Evolutionary conservation across 2,329 filamentous ascomycete genomes (phyloP).

Genomic region (Rachicladosporium sp.): DNA sequence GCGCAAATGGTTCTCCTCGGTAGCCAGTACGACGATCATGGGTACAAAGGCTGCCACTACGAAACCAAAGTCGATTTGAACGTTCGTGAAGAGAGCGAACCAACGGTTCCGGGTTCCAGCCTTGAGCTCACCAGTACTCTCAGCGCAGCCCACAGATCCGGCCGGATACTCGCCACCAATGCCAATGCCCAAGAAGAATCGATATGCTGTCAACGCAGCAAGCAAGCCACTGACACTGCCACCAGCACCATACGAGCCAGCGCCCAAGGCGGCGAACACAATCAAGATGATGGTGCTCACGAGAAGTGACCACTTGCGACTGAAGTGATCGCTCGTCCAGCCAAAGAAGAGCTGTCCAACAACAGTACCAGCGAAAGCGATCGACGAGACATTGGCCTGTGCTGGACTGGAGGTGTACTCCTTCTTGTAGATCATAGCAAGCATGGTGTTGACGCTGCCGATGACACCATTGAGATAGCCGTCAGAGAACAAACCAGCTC

Average conservation of each 20-base stretch:
- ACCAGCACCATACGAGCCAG: conserved; percentile 63
- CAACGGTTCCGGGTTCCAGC: conserved; percentile 71
- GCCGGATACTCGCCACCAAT: conserved; percentile 57
- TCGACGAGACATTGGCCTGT: conserved; percentile 62
- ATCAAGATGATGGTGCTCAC: conserved; percentile 73
- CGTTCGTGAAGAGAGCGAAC: conserved; percentile 73
- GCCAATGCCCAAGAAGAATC: conserved; percentile 58
- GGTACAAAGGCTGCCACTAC: conserved; percentile 70
- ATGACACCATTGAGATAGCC: conserved; percentile 90
- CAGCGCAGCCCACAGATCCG: conserved; percentile 71
- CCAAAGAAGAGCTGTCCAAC: conserved; percentile 73
- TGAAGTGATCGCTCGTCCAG: conserved; percentile 71
- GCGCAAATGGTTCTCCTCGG: not conserved
- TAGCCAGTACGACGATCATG: conserved; percentile 42
- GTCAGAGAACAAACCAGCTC: conserved; percentile 80
- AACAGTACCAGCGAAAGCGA: conserved; percentile 71
- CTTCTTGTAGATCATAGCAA: conserved; percentile 54
- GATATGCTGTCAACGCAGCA: conserved; percentile 66
- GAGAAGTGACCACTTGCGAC: conserved; percentile 69
- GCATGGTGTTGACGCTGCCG: conserved; percentile 71
- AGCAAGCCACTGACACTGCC: conserved; percentile 61
- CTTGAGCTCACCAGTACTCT: conserved; percentile 73
- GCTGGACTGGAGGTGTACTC: conserved; percentile 59
- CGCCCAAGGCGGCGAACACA: conserved; percentile 66
- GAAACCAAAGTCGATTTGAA: conserved; percentile 76